These are phyloP conservation scores for Geotrichum fermentans DNA, from an alignment of 1,139 yeast species.

Conservation along the genomic window DNA sequence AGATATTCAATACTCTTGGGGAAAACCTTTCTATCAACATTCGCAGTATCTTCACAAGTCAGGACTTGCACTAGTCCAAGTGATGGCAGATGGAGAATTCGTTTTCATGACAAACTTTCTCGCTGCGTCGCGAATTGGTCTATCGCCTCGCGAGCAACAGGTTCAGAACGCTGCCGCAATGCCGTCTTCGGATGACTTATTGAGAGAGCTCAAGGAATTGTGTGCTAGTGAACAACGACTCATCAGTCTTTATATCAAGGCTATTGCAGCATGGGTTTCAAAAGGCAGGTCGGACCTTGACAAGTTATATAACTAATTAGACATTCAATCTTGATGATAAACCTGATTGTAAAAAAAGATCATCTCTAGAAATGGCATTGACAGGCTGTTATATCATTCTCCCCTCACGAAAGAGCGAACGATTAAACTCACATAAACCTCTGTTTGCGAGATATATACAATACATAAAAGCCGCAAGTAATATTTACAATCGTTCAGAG, in stretches of 20 bases:
- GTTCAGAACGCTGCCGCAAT: not conserved
- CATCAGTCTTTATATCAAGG: slow-evolving; percentile 53
- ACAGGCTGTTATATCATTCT: too few species aligned
- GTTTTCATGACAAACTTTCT: slow-evolving; percentile 46
- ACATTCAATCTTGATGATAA: too few species aligned
- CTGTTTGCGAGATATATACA: too few species aligned
- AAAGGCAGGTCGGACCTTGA: slow-evolving; percentile 17
- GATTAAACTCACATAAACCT: too few species aligned
- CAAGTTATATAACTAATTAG: too few species aligned
- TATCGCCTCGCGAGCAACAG: not conserved
- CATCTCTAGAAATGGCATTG: too few species aligned
- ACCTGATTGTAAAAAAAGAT: too few species aligned
- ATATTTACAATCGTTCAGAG: slow-evolving; percentile 58
- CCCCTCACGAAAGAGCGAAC: too few species aligned
- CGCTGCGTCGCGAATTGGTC: slow-evolving; percentile 33
- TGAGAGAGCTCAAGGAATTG: slow-evolving; percentile 29
- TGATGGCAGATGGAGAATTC: slow-evolving; percentile 74
- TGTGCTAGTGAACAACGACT: slow-evolving; percentile 53
- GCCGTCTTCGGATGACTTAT: slow-evolving; percentile 1
- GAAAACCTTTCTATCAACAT: slow-evolving; percentile 71
- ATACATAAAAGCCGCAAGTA: too few species aligned
- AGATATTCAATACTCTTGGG: slow-evolving; percentile 79
- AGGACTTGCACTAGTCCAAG: slow-evolving; percentile 85
- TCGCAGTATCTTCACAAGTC: slow-evolving; percentile 87
- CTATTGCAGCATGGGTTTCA: slow-evolving; percentile 20